Evolutionary conservation across 768 basidiomycete species (phyloP).

Genomic region (Rhodotorula taiwanensis): DNA sequence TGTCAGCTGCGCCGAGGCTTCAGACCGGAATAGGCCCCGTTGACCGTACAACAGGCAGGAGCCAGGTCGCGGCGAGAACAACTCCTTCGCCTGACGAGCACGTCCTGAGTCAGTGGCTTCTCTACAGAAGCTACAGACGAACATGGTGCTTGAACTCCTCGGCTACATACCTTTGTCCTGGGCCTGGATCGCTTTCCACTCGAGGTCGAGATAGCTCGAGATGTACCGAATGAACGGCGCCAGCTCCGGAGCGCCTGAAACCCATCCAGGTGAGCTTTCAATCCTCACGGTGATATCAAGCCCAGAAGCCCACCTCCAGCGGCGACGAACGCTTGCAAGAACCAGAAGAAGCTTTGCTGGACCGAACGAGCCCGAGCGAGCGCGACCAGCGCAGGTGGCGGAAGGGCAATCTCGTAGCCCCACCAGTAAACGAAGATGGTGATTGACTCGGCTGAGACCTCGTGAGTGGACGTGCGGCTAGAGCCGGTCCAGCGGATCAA

Average conservation of each 20-base stretch:
- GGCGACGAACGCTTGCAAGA: constrained; percentile 61
- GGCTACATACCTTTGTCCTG: constrained; percentile 42
- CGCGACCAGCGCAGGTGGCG: constrained; percentile 60
- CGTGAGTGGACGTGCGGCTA: background rate
- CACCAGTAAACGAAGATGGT: constrained; percentile 64
- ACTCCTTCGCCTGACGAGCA: constrained; percentile 71
- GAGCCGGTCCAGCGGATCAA: constrained; percentile 2
- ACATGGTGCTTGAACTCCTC: too few species aligned
- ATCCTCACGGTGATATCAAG: background rate
- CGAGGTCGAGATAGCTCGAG: constrained; percentile 67
- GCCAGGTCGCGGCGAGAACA: constrained; percentile 83
- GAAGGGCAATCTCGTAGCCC: constrained; percentile 73
- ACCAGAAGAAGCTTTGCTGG: constrained; percentile 59
- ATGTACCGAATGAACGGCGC: constrained; percentile 65
- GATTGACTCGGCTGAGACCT: too few species aligned
- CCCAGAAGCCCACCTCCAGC: background rate
- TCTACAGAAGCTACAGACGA: background rate
- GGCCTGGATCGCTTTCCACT: constrained; percentile 59
- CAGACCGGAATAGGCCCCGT: background rate
- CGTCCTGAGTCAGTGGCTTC: background rate
- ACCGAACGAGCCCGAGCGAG: constrained; percentile 60
- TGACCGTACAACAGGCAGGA: constrained; percentile 11
- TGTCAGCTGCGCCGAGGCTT: background rate
- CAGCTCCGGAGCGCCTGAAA: constrained; percentile 58
- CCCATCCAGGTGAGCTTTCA: too few species aligned